phyloP scores from a whole-genome alignment of 2,329 filamentous ascomycete species.

The Trichoderma hamatum region DNA sequence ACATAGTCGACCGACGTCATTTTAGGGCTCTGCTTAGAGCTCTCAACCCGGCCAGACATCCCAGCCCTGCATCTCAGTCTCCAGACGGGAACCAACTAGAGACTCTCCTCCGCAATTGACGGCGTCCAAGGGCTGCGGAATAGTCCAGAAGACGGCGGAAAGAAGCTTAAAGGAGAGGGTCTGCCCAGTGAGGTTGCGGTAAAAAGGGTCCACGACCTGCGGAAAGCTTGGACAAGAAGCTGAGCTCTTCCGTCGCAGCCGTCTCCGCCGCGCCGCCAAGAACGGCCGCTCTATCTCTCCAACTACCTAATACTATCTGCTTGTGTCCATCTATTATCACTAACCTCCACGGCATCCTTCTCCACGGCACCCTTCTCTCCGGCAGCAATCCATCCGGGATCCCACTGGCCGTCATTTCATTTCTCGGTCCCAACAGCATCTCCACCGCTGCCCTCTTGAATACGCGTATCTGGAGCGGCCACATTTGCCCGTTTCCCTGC shows the following conservation, averaged over 20 bases:
- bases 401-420: conserved; percentile 1
- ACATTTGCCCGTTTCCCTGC: conserved; percentile 3
- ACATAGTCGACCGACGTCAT: conserved; percentile 11
- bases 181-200: neutral
- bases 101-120: conserved; percentile 19
- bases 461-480: conserved; percentile 23
- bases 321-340: neutral
- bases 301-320: neutral
- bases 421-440: conserved; percentile 16
- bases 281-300: neutral
- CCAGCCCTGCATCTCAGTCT: neutral
- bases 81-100: neutral
- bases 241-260: conserved; percentile 12
- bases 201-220: conserved; percentile 7
- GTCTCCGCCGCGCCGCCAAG: conserved; percentile 15
- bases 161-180: conserved; percentile 2
- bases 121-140: conserved; percentile 11
- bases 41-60: neutral
- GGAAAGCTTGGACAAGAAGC: conserved; percentile 10
- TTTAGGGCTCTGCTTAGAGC: neutral
- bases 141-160: conserved; percentile 4
- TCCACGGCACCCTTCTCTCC: neutral
- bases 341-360: neutral
- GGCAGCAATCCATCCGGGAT: conserved; percentile 12
- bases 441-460: conserved; percentile 11